Evolutionary conservation across 306 rosid species (phyloP).

Genomic region (Begonia loranthoides): DNA sequence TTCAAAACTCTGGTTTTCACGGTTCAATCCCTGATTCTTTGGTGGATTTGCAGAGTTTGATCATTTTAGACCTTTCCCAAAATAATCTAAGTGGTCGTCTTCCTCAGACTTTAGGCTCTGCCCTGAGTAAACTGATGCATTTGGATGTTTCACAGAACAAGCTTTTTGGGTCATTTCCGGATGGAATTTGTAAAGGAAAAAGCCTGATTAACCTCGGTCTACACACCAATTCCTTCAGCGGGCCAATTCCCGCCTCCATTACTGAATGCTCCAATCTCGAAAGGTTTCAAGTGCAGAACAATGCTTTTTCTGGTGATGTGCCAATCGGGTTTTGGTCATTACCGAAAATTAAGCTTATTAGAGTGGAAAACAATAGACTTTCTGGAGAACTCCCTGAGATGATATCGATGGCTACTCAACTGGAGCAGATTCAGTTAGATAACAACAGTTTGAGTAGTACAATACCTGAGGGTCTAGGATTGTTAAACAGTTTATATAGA

Average conservation of each 20-base stretch:
- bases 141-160: slow-evolving; percentile 82
- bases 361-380: slow-evolving; percentile 83
- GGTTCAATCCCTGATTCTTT: slow-evolving; percentile 70
- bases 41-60: slow-evolving; percentile 38
- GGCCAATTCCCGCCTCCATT: slow-evolving; percentile 45
- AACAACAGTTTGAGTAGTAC: slow-evolving; percentile 51
- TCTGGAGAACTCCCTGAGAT: slow-evolving; percentile 80
- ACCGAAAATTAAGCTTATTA: slow-evolving; percentile 67
- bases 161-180: slow-evolving; percentile 66
- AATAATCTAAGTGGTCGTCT: slow-evolving; percentile 69
- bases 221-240: slow-evolving; percentile 58
- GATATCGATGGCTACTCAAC: slow-evolving; percentile 54
- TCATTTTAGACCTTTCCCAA: slow-evolving; percentile 64
- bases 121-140: slow-evolving; percentile 62
- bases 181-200: slow-evolving; percentile 48
- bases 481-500: slow-evolving; percentile 67
- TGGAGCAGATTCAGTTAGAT: slow-evolving; percentile 96
- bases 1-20: slow-evolving; percentile 76
- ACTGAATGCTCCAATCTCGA: slow-evolving; percentile 64
- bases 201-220: slow-evolving; percentile 47
- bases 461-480: slow-evolving; percentile 73
- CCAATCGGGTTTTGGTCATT: slow-evolving; percentile 62
- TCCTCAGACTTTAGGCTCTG: slow-evolving; percentile 39
- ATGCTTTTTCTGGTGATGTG: slow-evolving; percentile 64
- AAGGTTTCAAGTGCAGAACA: slow-evolving; percentile 88